Conservation (phyloP, 805 yeast genomes). For the Saturnispora dispora region DNA sequence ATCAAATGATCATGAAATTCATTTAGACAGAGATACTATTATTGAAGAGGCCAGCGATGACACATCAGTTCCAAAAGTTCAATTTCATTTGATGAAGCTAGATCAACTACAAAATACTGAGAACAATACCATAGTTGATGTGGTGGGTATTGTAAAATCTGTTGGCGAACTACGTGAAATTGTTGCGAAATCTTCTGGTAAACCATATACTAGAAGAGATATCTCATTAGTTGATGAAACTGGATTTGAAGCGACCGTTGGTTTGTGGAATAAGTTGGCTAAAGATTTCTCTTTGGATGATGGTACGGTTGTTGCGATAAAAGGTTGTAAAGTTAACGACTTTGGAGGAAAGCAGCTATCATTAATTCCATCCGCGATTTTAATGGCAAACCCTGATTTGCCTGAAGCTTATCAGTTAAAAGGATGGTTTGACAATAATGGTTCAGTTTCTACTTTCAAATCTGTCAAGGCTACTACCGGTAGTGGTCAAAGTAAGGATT, state of each 20-base stretch:
- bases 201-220: conserved; percentile 89
- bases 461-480: conserved; percentile 40
- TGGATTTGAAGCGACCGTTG: conserved; percentile 63
- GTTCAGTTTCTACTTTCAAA: conserved; percentile 52
- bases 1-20: conserved; percentile 81
- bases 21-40: conserved; percentile 68
- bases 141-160: conserved; percentile 74
- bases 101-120: conserved; percentile 58
- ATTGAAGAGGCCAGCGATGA: conserved; percentile 56
- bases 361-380: conserved; percentile 66
- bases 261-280: conserved; percentile 88
- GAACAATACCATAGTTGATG: conserved; percentile 66
- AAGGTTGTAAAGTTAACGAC: conserved; percentile 83
- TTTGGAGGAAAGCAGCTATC: conserved; percentile 82
- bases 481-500: conserved; percentile 18
- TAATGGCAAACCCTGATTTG: conserved; percentile 77
- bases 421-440: conserved; percentile 91
- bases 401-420: conserved; percentile 80
- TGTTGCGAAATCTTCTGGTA: conserved; percentile 79
- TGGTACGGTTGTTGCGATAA: conserved; percentile 84
- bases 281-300: conserved; percentile 60
- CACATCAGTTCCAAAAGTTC: conserved; percentile 65
- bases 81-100: conserved; percentile 67
- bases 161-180: conserved; percentile 71
- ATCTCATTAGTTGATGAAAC: conserved; percentile 79